phyloP scores from a whole-genome alignment of 2,329 filamentous ascomycete genomes.

The Lasiodiplodia theobromae region DNA sequence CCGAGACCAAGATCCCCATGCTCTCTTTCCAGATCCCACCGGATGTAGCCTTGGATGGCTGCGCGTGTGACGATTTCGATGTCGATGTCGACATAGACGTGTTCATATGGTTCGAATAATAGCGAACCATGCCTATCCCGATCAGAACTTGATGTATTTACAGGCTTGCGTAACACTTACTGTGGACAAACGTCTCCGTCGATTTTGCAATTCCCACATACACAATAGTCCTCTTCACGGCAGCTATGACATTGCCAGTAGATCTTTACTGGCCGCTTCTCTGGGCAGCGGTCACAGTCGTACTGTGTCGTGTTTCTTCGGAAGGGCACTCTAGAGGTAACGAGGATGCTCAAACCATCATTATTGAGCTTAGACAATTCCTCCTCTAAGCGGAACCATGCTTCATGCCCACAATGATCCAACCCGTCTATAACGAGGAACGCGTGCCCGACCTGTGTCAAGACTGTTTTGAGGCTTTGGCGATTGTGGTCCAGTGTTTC shows the following conservation, averaged over 20 bases:
- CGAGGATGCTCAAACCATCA: not conserved
- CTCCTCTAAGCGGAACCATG: not conserved
- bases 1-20: not conserved
- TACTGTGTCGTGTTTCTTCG: rapidly evolving
- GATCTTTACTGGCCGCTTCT: rapidly evolving
- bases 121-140: not conserved
- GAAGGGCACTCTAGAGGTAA: not conserved
- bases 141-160: not conserved
- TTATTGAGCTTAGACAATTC: not conserved
- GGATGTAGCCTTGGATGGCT: not conserved
- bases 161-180: not conserved
- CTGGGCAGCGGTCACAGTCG: not conserved
- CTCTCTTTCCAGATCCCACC: not conserved
- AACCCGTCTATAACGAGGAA: not conserved
- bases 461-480: not conserved
- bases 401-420: not conserved
- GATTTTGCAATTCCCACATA: not conserved
- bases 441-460: not conserved
- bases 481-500: not conserved
- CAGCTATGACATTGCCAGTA: not conserved
- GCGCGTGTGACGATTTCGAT: rapidly evolving
- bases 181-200: not conserved
- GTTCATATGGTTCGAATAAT: not conserved
- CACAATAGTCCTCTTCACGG: rapidly evolving
- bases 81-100: not conserved